Conservation (phyloP, 352 stramenopile species). For the Phytophthora foliorum region DNA sequence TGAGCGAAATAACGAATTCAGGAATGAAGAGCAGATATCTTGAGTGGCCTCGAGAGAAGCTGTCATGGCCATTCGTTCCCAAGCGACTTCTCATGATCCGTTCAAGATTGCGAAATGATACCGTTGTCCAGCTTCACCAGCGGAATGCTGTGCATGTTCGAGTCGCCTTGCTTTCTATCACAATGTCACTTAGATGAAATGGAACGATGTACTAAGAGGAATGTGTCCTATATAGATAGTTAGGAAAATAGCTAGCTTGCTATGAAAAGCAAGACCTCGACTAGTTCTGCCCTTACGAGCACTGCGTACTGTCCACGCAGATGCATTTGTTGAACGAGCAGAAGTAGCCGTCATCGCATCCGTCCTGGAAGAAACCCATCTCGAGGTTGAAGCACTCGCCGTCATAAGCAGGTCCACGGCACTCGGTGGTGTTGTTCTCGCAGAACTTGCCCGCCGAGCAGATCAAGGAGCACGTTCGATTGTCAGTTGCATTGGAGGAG, state of each 20-base stretch:
- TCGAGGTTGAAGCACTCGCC: slow-evolving; percentile 53
- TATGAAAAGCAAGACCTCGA: not conserved
- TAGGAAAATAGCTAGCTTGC: no score
- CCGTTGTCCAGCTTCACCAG: not conserved
- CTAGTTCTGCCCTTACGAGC: not conserved
- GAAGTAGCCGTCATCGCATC: slow-evolving; percentile 30
- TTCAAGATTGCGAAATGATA: not conserved
- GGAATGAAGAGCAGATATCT: not conserved
- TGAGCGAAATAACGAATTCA: not conserved
- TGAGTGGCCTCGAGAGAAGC: not conserved
- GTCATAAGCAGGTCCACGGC: slow-evolving; percentile 27
- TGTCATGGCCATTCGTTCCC: not conserved
- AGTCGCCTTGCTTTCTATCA: no score
- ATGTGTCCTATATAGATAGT: not conserved
- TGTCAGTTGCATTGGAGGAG: slow-evolving; percentile 11
- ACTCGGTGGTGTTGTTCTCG: slow-evolving; percentile 28
- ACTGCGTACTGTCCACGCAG: slow-evolving; percentile 1
- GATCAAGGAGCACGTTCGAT: slow-evolving; percentile 17
- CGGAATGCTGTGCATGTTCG: not conserved
- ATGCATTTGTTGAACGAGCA: slow-evolving; percentile 6
- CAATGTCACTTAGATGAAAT: no score
- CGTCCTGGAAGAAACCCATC: slow-evolving; percentile 30
- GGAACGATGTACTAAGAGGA: not conserved
- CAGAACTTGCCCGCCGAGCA: slow-evolving; percentile 33
- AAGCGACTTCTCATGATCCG: not conserved